Evolutionary conservation across 2,329 filamentous ascomycete species (phyloP).

Genomic region (Fusarium burgessii): DNA sequence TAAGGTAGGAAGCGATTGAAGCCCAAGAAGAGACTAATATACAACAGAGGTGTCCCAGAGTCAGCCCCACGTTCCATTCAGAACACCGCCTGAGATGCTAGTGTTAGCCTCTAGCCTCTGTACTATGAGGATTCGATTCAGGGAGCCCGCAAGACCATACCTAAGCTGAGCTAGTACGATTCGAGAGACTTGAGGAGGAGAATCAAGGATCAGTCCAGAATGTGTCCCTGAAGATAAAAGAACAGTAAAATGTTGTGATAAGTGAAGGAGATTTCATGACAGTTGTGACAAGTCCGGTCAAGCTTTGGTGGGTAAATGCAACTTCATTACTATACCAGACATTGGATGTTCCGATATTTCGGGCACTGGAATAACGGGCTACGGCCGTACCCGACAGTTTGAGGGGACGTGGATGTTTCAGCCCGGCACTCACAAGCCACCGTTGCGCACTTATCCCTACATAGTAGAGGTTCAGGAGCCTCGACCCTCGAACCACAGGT

Average conservation of each 20-base stretch:
- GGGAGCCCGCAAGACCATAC: slow-evolving; percentile 6
- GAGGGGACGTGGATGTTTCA: slow-evolving; percentile 32
- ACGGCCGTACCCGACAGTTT: slow-evolving; percentile 23
- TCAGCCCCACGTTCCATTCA: slow-evolving; percentile 27
- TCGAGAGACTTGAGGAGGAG: slow-evolving; percentile 1
- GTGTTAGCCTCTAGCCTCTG: background rate
- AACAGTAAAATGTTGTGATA: background rate
- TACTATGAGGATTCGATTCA: background rate
- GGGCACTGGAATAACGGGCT: slow-evolving; percentile 3
- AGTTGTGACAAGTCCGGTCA: slow-evolving; percentile 1
- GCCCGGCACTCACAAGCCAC: slow-evolving; percentile 40
- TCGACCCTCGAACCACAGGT: background rate
- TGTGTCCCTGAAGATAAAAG: background rate
- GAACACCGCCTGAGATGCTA: slow-evolving; percentile 3
- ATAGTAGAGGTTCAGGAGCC: slow-evolving; percentile 1
- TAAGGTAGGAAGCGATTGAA: background rate
- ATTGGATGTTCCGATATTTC: slow-evolving; percentile 19
- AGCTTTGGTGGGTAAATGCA: slow-evolving; percentile 18
- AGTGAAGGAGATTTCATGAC: background rate
- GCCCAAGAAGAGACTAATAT: background rate
- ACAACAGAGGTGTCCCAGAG: slow-evolving; percentile 1
- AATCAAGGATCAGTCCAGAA: slow-evolving; percentile 5
- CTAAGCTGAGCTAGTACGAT: slow-evolving; percentile 13
- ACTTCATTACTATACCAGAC: slow-evolving; percentile 12
- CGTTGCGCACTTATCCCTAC: background rate